phyloP scores from a whole-genome alignment of 2,329 filamentous ascomycete genomes.

The Phialocephala subalpina region DNA sequence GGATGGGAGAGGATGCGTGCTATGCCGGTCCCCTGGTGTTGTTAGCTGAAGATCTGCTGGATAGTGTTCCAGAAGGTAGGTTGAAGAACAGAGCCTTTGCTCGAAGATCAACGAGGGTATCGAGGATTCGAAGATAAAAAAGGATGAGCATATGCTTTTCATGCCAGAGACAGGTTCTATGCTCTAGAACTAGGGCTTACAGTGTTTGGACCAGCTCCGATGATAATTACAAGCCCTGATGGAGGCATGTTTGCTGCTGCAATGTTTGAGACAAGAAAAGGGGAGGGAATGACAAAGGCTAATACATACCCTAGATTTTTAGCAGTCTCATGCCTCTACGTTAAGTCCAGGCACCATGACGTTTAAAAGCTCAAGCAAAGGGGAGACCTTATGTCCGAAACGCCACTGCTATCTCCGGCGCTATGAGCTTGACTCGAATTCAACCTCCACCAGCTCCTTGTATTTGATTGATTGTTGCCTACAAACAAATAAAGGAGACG shows the following conservation, averaged over 20 bases:
- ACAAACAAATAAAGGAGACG: not conserved
- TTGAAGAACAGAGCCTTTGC: not conserved
- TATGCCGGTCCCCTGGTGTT: slow-evolving; percentile 59
- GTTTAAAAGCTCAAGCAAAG: not conserved
- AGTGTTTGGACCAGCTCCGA: slow-evolving; percentile 56
- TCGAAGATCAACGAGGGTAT: not conserved
- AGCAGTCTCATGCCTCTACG: not conserved
- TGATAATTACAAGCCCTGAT: slow-evolving; percentile 57
- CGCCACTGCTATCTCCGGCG: not conserved
- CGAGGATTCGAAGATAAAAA: not conserved
- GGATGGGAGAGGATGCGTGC: slow-evolving; percentile 62
- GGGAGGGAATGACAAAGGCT: not conserved
- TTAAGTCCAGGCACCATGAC: slow-evolving; percentile 7
- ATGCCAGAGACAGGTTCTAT: not conserved
- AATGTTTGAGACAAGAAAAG: not conserved
- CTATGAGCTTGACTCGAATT: not conserved
- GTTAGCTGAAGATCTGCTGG: not conserved
- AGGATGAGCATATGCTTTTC: not conserved
- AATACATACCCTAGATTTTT: not conserved
- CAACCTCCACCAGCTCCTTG: not conserved
- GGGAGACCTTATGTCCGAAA: not conserved
- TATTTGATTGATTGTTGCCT: not conserved
- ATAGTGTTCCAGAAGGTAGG: not conserved
- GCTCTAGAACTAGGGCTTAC: slow-evolving; percentile 35
- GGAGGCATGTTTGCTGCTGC: slow-evolving; percentile 49